Conservation (phyloP, 768 basidiomycete genomes). For the Clitopilus hobsonii region DNA sequence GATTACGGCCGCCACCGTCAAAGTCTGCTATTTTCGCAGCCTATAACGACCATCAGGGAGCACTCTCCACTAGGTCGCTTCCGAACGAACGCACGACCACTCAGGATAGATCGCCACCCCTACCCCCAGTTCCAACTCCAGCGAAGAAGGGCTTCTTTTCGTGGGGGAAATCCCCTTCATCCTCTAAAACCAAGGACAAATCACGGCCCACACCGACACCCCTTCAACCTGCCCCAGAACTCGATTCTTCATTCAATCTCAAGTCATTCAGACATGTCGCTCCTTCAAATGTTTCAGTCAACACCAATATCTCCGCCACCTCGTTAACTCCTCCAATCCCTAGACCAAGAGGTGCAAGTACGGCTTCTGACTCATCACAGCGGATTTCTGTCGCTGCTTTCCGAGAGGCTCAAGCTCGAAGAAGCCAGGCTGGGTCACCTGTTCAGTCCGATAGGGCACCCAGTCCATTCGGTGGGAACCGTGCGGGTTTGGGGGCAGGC, state of each 20-base stretch:
- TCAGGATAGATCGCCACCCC: conserved; percentile 12
- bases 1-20: conserved; percentile 53
- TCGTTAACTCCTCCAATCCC: conserved; percentile 35
- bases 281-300: conserved; percentile 27
- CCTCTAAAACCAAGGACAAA: conserved; percentile 11
- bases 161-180: conserved; percentile 35
- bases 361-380: conserved; percentile 62
- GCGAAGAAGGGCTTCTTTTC: conserved; percentile 31
- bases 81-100: conserved; percentile 33
- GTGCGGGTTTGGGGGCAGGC: background rate
- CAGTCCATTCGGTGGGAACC: conserved; percentile 37
- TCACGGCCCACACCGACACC: conserved; percentile 4
- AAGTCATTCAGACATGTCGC: conserved; percentile 70
- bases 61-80: conserved; percentile 61
- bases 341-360: conserved; percentile 54
- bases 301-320: conserved; percentile 16
- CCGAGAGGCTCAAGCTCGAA: conserved; percentile 69
- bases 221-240: conserved; percentile 6
- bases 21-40: conserved; percentile 62
- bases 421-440: conserved; percentile 59
- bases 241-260: conserved; percentile 58
- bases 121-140: conserved; percentile 19
- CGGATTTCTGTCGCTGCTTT: conserved; percentile 81
- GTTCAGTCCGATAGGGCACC: conserved; percentile 21
- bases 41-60: conserved; percentile 45